Percentiles rank a stretch among this genome's conserved stretches.
phyloP scores from a whole-genome alignment of 495 filamentous ascomycete species.

The Annulohypoxylon maeteangense region DNA sequence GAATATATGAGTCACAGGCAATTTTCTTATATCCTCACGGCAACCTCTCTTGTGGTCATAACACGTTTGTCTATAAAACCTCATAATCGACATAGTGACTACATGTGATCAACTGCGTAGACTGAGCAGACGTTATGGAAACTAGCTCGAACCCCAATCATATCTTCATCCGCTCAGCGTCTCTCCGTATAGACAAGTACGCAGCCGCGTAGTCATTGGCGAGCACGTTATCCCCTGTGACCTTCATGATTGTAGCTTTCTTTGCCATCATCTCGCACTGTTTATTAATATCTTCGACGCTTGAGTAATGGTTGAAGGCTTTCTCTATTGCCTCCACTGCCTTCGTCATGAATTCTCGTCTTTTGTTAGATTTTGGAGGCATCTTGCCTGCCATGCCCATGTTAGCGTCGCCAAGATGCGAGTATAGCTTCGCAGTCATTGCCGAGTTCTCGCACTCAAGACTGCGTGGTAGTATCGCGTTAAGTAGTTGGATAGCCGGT shows the following conservation, averaged over 20 bases:
- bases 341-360: conserved; percentile 70
- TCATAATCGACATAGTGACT: background rate
- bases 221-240: conserved; percentile 74
- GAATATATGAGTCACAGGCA: background rate
- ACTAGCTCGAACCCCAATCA: background rate
- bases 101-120: background rate
- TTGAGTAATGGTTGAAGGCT: conserved; percentile 71
- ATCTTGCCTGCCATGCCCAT: conserved; percentile 78
- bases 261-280: conserved; percentile 89
- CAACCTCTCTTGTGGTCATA: background rate
- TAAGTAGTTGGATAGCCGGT: conserved; percentile 72
- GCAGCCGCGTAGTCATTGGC: conserved; percentile 80
- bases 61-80: background rate
- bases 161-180: conserved; percentile 45
- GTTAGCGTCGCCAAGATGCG: conserved; percentile 80
- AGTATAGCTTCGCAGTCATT: conserved; percentile 75
- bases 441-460: conserved; percentile 77
- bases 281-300: conserved; percentile 76
- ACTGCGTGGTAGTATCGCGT: conserved; percentile 82
- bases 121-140: background rate
- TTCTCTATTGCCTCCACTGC: conserved; percentile 74
- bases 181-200: conserved; percentile 69
- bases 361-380: conserved; percentile 48
- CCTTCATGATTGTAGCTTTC: conserved; percentile 82
- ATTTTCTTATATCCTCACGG: background rate